Evolutionary conservation across 352 stramenopile genomes (phyloP), one percentile per base, ranked within the genome.

Genomic region (Elongisporangium anandrum): DNA sequence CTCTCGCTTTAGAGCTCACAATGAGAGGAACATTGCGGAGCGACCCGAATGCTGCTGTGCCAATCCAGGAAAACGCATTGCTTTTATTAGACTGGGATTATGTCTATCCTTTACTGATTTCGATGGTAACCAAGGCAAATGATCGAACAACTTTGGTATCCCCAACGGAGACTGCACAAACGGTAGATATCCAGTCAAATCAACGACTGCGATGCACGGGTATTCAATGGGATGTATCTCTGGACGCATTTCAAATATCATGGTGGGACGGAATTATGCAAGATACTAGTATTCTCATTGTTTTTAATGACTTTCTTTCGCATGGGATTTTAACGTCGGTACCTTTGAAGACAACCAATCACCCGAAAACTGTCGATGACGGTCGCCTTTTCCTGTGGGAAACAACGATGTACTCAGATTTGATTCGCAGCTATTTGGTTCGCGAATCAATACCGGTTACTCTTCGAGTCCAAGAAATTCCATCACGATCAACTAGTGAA

Each of bases 251-350:
- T 2, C 82, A 92, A 55, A 59, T 90, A 12, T 69, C 69, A 3
- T 89, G 81, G 79, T 92, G 82, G 82, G 82, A 92, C 50, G 68
- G 64, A 9, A 59, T 69, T 45, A 87, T 69, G 0, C 82, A 88
- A 58, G 75, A 90, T 0, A 65, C 69, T 2, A 76, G 66, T 0
- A 66, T 89, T 26, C 64, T 92, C 7, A 48, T 84, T 0, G 60
- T 90, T 26, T 56, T 56, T 1, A 80, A 77, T 24, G 80, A 90
- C 41, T 64, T 88, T 21, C 63, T 90, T 0, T 85, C 82, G 0
- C 82, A 90, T 47, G 82, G 82, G 12, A 53, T 77, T 0, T 58
- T 70, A 2, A 52, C 71, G 6, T n/a, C 22, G 15, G 47, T 48
- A 8, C 38, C 52, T 2, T 23, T 48, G 9, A 24, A 55, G 2